Percentiles rank a stretch among this genome's conserved stretches.
Evolutionary conservation across 495 filamentous ascomycete genomes (phyloP).

Genomic region (Gamarada debralockiae): DNA sequence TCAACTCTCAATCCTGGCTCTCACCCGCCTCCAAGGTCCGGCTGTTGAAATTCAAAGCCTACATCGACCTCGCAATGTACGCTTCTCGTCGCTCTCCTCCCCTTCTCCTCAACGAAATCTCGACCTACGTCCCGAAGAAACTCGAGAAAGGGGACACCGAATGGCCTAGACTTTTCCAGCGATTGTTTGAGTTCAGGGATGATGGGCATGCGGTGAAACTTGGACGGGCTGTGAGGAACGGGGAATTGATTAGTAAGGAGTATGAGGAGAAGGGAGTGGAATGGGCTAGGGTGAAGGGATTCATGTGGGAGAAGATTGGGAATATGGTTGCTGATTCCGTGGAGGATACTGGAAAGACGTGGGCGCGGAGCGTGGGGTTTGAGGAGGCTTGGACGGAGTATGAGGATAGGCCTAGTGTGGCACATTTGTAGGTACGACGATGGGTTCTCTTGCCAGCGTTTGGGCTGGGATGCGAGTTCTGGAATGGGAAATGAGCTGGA

Average conservation of each 20-base stretch:
- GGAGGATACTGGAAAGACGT: conserved; percentile 40
- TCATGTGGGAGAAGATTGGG: conserved; percentile 68
- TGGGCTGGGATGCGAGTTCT: no score
- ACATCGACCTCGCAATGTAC: conserved; percentile 60
- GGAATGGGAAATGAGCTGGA: no score
- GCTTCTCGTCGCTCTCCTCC: conserved; percentile 50
- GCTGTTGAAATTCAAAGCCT: conserved; percentile 62
- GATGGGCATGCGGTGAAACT: conserved; percentile 80
- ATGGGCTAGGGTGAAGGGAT: conserved; percentile 53
- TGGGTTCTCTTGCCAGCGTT: no score
- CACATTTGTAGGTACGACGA: neutral
- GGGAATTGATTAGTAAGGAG: conserved; percentile 40
- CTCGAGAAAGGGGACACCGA: conserved; percentile 6
- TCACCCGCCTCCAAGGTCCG: conserved; percentile 46
- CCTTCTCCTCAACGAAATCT: conserved; percentile 49
- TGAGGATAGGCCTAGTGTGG: conserved; percentile 12
- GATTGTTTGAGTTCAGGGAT: conserved; percentile 53
- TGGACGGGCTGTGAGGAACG: conserved; percentile 60
- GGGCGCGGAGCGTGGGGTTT: conserved; percentile 55
- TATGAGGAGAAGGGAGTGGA: conserved; percentile 39
- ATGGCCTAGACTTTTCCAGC: conserved; percentile 44
- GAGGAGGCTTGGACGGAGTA: conserved; percentile 51
- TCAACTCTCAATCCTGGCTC: conserved; percentile 39
- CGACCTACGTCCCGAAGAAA: conserved; percentile 34
- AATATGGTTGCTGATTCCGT: conserved; percentile 60